Percentiles rank a stretch among this genome's conserved stretches.
Conservation (phyloP, 306 rosid species). For the Prunus persica region DNA sequence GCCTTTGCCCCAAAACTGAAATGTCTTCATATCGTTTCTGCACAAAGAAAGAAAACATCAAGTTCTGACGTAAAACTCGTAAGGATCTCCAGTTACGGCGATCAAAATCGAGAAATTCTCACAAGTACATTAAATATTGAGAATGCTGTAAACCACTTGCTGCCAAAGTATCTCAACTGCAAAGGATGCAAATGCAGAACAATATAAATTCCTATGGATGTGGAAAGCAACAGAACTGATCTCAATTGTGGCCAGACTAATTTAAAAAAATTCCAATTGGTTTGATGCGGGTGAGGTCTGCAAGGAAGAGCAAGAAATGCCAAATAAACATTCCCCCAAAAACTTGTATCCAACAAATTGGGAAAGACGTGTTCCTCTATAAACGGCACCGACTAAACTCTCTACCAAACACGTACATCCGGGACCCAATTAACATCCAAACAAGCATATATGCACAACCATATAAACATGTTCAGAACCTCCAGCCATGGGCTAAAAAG, state of each 20-base stretch:
- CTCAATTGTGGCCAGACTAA: neutral
- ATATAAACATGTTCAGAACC: neutral
- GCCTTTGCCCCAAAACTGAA: constrained; percentile 59
- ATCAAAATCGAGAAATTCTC: neutral
- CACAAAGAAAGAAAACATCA: neutral
- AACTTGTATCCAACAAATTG: neutral
- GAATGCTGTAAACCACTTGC: neutral
- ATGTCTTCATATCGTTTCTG: constrained; percentile 68
- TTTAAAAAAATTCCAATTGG: neutral
- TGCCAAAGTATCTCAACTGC: neutral
- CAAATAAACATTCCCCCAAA: neutral
- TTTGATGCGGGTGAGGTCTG: neutral
- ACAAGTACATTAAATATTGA: neutral
- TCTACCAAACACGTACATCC: neutral
- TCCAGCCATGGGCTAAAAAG: neutral
- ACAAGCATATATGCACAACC: neutral
- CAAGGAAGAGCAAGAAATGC: neutral
- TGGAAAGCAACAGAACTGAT: neutral
- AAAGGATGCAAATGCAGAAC: neutral
- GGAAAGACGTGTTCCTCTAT: neutral
- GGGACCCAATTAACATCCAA: neutral
- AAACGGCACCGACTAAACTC: neutral
- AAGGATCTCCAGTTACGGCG: neutral
- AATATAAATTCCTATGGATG: neutral
- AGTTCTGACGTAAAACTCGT: neutral